A percentile compares a stretch with the other conserved stretches of the same genome.
Evolutionary conservation across 2,329 filamentous ascomycete species (phyloP).

Genomic region (Colletotrichum sp.): DNA sequence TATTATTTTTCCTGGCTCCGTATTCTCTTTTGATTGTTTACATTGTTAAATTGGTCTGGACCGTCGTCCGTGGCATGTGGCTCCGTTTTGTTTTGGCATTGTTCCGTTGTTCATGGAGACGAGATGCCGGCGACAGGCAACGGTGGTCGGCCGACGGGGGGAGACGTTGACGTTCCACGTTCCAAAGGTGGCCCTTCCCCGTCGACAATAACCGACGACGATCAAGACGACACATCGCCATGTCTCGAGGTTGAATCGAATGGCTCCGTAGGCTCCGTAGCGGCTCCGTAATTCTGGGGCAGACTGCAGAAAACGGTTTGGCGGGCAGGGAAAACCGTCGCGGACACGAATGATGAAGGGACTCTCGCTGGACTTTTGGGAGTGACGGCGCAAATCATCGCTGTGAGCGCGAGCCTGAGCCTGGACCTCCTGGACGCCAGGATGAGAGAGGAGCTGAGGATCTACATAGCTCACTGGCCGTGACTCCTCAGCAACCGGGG

Average conservation of each 20-base stretch:
- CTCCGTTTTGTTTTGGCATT: not conserved
- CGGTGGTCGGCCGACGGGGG: not conserved
- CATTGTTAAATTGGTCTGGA: constrained; percentile 1
- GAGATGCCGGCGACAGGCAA: not conserved
- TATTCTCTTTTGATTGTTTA: not conserved
- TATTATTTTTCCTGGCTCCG: not conserved
- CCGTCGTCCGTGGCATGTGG: not conserved
- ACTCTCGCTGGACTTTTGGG: not conserved
- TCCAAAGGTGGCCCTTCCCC: not conserved
- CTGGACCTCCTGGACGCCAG: not conserved
- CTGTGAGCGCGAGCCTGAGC: not conserved
- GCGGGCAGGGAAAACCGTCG: not conserved
- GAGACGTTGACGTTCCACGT: not conserved
- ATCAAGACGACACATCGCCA: constrained; percentile 19
- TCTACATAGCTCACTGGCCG: not conserved
- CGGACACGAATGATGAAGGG: not conserved
- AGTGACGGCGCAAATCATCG: not conserved
- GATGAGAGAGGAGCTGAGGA: not conserved
- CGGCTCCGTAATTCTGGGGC: constrained; percentile 8
- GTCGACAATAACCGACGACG: not conserved
- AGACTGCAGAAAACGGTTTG: not conserved
- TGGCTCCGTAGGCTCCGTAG: not conserved
- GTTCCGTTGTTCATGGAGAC: constrained; percentile 3
- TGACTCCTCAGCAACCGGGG: not conserved
- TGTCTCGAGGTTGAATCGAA: not conserved